Conservation (phyloP, 148 eudicot species). For the Fagopyrum tataricum region DNA sequence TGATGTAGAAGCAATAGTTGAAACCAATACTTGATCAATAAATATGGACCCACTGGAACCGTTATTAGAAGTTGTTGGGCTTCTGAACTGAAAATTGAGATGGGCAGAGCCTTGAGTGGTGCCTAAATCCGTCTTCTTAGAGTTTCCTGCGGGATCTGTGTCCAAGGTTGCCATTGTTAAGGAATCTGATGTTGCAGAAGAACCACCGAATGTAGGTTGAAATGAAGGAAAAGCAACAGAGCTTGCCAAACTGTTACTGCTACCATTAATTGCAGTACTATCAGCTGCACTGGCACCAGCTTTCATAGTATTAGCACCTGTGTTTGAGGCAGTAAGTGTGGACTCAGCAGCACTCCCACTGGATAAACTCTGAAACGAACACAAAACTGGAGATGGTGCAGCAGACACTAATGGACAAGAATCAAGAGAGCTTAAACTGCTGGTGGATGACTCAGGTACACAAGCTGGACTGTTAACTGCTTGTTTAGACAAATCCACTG, state of each 20-base stretch:
- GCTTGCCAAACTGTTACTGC: neutral
- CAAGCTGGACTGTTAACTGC: conserved; percentile 20
- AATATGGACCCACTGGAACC: conserved; percentile 20
- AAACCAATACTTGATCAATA: conserved; percentile 20
- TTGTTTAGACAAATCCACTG: conserved; percentile 19
- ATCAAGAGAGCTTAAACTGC: conserved; percentile 16
- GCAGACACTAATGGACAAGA: conserved; percentile 22
- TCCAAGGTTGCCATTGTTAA: conserved; percentile 18
- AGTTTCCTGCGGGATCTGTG: conserved; percentile 19
- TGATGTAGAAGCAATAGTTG: conserved; percentile 20
- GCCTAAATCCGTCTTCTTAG: conserved; percentile 23
- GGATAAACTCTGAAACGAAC: conserved; percentile 24
- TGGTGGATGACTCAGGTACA: conserved; percentile 21
- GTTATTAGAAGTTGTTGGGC: conserved; percentile 26
- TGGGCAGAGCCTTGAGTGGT: conserved; percentile 22
- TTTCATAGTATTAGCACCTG: conserved; percentile 4
- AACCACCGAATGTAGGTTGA: conserved; percentile 16
- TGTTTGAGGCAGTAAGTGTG: neutral
- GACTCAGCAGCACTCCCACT: conserved; percentile 19
- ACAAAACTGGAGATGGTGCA: conserved; percentile 18
- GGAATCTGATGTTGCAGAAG: conserved; percentile 26
- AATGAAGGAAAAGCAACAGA: conserved; percentile 10
- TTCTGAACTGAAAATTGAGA: conserved; percentile 28
- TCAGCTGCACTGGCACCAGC: conserved; percentile 19
- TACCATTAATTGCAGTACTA: conserved; percentile 6